Percentiles rank a stretch among this genome's conserved stretches.
Evolutionary conservation across 768 basidiomycete genomes (phyloP).

Genomic region (Lactarius indigo): DNA sequence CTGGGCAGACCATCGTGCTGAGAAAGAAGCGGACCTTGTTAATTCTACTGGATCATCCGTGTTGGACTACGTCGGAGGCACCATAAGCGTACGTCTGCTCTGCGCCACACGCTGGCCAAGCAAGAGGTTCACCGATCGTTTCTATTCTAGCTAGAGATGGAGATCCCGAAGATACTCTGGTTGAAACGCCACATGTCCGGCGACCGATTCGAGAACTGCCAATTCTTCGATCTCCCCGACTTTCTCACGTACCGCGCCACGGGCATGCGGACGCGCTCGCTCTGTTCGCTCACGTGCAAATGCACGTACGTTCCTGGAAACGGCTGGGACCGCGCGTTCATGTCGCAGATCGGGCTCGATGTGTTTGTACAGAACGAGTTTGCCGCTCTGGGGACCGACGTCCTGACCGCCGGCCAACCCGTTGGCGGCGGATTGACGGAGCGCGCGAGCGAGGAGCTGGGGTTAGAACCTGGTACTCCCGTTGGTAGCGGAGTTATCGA

Average conservation of each 20-base stretch:
- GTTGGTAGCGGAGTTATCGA: slow-evolving; percentile 96
- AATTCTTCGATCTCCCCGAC: slow-evolving; percentile 92
- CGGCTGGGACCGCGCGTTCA: slow-evolving; percentile 91
- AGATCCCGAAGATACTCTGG: slow-evolving; percentile 97
- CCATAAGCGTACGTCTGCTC: slow-evolving; percentile 70
- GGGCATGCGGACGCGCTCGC: slow-evolving; percentile 63
- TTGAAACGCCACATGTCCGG: slow-evolving; percentile 83
- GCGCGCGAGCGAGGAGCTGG: slow-evolving; percentile 79
- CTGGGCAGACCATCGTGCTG: slow-evolving; percentile 97
- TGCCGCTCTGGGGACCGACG: slow-evolving; percentile 56
- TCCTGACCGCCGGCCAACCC: slow-evolving; percentile 81
- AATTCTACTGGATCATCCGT: slow-evolving; percentile 82
- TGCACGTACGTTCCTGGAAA: slow-evolving; percentile 83
- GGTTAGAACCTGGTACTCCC: slow-evolving; percentile 79
- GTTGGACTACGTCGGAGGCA: slow-evolving; percentile 92
- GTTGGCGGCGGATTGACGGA: slow-evolving; percentile 80
- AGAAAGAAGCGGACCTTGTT: slow-evolving; percentile 86
- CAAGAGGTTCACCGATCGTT: not conserved
- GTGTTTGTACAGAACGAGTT: slow-evolving; percentile 71
- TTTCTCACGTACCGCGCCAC: slow-evolving; percentile 94
- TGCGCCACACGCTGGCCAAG: not conserved
- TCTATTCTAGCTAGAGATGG: slow-evolving; percentile 82
- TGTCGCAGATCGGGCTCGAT: slow-evolving; percentile 75
- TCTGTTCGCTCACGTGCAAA: slow-evolving; percentile 95
- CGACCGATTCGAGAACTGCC: slow-evolving; percentile 65